Base-by-base conservation (phyloP, 1,139 yeast genomes). In the Nakaseomyces nivariensis region DNA sequence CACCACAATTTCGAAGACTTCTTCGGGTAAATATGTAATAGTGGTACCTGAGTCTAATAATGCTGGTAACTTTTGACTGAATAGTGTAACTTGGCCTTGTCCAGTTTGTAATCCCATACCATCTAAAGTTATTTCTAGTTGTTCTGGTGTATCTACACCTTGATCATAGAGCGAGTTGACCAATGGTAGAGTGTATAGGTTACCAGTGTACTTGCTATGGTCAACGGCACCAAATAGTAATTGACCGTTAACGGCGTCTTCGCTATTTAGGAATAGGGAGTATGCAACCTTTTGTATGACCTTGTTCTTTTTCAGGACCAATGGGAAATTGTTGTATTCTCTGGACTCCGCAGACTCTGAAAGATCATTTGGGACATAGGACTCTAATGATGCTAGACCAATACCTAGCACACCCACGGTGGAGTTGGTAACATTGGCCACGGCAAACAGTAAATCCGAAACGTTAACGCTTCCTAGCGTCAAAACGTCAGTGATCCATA, bases 41-140 rank as follows among this genome's bases (percentile, higher is more conserved):
- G 90, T 78, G 9, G 88, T 77, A 49, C 90, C 90, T 1, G 87
- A 77, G 64, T 84, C 92, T 42, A 84, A 66, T 44, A 80, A 63
- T 3, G 81, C 85, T 1, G 77, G 69, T 33, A 58, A 52, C 10
- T 59, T 50, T 4, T 58, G 54, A 9, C 58, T 49, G 1, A 64
- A 54, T 42, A 57, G 64, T 58, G 64, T 55, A 11, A 47, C 46
- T 40, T 58, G 52, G 29, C 51, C 46, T 44, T 65, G 47, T 24
- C 68, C 63, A 37, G 66, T 64, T 36, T 68, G 64, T 3, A 63
- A 48, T 17, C 72, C 77, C 42, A 76, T 60, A 9, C 71, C 69
- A 47, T 61, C 62, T 34, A 79, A 56, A 0, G 78, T 73, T 44
- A 79, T 69, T 41, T 79, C 78, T 49, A 69, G 67, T 59, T 68